These are phyloP conservation scores for Quercus rubra DNA, from an alignment of 306 rosid genomes.

Conservation along the genomic window DNA sequence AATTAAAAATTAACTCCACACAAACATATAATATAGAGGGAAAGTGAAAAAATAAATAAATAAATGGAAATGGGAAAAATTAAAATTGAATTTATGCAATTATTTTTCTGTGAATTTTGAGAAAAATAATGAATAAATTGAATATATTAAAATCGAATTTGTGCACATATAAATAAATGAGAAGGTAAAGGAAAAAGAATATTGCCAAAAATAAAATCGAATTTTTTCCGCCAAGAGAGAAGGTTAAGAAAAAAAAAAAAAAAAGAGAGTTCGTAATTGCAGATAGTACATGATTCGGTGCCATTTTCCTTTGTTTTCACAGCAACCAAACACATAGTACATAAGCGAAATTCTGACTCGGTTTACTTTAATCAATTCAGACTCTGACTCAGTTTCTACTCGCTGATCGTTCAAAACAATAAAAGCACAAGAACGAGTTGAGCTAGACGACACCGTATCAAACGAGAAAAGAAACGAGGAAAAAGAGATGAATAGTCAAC, in stretches of 20 bases:
- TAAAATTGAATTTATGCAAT: too few species aligned
- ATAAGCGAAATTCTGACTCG: background rate
- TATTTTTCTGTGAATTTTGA: too few species aligned
- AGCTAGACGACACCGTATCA: background rate
- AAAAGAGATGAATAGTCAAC: conserved; percentile 3
- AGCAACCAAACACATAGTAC: conserved; percentile 12
- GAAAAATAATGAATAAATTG: too few species aligned
- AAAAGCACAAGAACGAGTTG: background rate
- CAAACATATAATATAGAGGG: background rate
- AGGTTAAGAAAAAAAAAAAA: too few species aligned
- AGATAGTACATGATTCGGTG: background rate
- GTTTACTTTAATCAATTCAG: background rate
- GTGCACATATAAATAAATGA: too few species aligned
- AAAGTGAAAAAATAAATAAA: too few species aligned
- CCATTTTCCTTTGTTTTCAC: conserved; percentile 19
- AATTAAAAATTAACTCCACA: background rate
- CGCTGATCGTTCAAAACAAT: conserved; percentile 7
- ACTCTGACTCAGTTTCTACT: background rate
- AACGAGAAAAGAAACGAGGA: background rate
- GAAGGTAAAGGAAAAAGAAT: too few species aligned
- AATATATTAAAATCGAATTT: too few species aligned
- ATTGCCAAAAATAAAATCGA: too few species aligned
- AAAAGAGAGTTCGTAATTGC: background rate
- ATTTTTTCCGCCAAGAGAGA: too few species aligned
- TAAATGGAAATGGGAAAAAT: too few species aligned